phyloP scores from a whole-genome alignment of 139 green algal genomes.

The Picochlorum sp. region DNA sequence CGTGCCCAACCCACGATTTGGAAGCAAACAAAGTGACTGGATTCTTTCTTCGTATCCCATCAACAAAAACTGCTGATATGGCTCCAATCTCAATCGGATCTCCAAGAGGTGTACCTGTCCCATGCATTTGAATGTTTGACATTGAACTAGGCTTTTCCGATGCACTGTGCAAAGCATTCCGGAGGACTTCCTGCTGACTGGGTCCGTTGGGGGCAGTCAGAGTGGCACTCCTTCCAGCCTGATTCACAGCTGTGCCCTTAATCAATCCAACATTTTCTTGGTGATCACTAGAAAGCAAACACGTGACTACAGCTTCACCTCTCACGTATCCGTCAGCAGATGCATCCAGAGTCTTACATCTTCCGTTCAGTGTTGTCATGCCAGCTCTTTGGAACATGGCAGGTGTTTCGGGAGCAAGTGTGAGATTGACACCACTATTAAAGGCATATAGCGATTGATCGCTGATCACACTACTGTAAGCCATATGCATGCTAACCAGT shows the following conservation, averaged over 20 bases:
- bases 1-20: constrained; percentile 74
- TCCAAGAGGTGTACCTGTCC: constrained; percentile 69
- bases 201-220: constrained; percentile 83
- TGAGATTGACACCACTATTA: constrained; percentile 69
- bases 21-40: constrained; percentile 33
- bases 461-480: constrained; percentile 22
- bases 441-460: constrained; percentile 24
- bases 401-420: constrained; percentile 37
- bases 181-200: constrained; percentile 67
- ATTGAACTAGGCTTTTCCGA: constrained; percentile 2
- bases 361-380: constrained; percentile 71
- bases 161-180: constrained; percentile 30
- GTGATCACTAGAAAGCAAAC: constrained; percentile 22
- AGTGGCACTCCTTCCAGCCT: constrained; percentile 71
- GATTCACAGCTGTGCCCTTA: constrained; percentile 37
- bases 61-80: constrained; percentile 19
- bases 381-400: constrained; percentile 48
- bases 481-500: constrained; percentile 62
- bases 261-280: neutral
- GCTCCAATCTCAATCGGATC: constrained; percentile 86
- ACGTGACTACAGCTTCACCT: constrained; percentile 37
- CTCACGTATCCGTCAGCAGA: constrained; percentile 72
- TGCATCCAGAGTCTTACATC: constrained; percentile 83
- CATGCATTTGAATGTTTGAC: constrained; percentile 44
- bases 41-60: constrained; percentile 4